A percentile compares a stretch with the other conserved stretches of the same genome.
Conservation (phyloP, 148 eudicot genomes). For the Vaccinium myrtillus region DNA sequence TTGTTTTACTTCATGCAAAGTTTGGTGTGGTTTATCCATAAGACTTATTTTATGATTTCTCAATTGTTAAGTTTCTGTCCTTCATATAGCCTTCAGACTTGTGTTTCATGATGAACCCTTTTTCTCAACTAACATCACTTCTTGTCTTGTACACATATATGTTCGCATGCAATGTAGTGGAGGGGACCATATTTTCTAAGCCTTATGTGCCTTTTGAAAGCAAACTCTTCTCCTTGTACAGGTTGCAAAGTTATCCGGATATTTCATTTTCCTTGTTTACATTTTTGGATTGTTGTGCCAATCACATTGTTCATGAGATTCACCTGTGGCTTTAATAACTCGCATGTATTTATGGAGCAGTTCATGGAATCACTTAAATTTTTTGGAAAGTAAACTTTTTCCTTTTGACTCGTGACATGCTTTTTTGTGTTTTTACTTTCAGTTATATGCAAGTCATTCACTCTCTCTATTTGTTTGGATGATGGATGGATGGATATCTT, state of each 20-base stretch:
- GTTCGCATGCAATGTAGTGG: not conserved
- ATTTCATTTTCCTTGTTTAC: not conserved
- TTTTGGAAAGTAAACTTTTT: not conserved
- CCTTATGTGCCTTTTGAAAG: not conserved
- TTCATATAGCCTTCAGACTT: not conserved
- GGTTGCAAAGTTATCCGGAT: not conserved
- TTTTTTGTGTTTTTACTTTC: not conserved
- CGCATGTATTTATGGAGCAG: not conserved
- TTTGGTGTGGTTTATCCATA: not conserved
- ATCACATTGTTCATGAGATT: not conserved
- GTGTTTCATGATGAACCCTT: not conserved
- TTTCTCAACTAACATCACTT: not conserved
- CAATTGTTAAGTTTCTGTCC: not conserved
- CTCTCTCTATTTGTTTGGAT: not conserved
- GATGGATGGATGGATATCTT: not conserved
- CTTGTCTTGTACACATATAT: not conserved
- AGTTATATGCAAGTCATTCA: not conserved
- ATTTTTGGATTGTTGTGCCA: not conserved
- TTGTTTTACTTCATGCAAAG: not conserved
- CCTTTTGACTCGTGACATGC: not conserved
- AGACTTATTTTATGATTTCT: not conserved
- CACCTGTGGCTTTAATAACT: not conserved
- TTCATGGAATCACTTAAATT: not conserved
- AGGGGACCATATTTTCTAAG: not conserved
- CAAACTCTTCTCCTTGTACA: not conserved